Evolutionary conservation across 2,329 filamentous ascomycete genomes (phyloP).

Genomic region (Podosphaera aphanis): DNA sequence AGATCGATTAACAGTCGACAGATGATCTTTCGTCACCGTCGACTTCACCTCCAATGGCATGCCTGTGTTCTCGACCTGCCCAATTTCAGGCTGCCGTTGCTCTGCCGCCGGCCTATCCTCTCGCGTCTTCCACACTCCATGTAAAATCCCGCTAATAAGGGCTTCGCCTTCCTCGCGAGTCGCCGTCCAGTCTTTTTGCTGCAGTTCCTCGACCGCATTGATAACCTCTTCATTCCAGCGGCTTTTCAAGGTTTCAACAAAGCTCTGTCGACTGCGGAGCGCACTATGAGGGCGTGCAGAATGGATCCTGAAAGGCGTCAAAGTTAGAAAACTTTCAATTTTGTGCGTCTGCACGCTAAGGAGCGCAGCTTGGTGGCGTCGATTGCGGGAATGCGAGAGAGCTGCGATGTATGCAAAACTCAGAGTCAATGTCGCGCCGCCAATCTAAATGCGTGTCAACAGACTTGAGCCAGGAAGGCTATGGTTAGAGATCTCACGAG

Average conservation of each 20-base stretch:
- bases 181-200: conserved; percentile 40
- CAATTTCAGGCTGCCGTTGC: conserved; percentile 11
- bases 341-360: conserved; percentile 33
- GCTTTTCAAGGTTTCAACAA: conserved; percentile 48
- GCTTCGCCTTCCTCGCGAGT: too few species aligned
- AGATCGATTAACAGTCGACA: conserved; percentile 5
- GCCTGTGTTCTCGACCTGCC: conserved; percentile 8
- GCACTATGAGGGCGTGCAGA: conserved; percentile 12
- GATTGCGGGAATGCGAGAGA: conserved; percentile 44
- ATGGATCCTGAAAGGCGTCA: too few species aligned
- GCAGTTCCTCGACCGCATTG: conserved; percentile 38
- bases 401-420: conserved; percentile 49
- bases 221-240: conserved; percentile 57
- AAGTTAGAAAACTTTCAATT: conserved; percentile 14
- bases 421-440: conserved; percentile 53
- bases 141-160: too few species aligned
- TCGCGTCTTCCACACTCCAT: too few species aligned
- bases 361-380: conserved; percentile 31
- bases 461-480: conserved; percentile 1
- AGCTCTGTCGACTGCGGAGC: conserved; percentile 27
- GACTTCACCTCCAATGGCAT: conserved; percentile 17
- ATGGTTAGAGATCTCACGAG: conserved; percentile 31
- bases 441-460: conserved; percentile 27
- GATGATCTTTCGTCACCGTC: conserved; percentile 20
- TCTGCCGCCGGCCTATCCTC: too few species aligned